Evolutionary conservation across 1,284 basidiomycete species (phyloP).

Genomic region (Malassezia obtusa): DNA sequence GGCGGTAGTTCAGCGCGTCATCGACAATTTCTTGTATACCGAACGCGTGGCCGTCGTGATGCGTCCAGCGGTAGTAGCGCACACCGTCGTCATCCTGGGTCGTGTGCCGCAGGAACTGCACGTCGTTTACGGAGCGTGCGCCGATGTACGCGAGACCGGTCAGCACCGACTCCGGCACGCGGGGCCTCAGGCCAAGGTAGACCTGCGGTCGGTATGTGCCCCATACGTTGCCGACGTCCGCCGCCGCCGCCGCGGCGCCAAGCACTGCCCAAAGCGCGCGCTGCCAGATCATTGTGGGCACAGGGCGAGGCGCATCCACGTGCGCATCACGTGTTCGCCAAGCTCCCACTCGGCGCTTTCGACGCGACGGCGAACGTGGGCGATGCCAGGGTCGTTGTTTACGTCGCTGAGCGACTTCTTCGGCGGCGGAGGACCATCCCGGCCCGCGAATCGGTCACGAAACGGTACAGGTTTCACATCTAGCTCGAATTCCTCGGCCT

Average conservation of each 20-base stretch:
- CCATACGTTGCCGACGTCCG: constrained; percentile 56
- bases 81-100: constrained; percentile 78
- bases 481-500: not conserved
- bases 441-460: not conserved
- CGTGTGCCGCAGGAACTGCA: constrained; percentile 59
- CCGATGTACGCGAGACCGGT: constrained; percentile 72
- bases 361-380: not conserved
- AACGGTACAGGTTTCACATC: no score
- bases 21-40: constrained; percentile 77
- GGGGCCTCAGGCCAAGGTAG: constrained; percentile 80
- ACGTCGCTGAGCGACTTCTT: constrained; percentile 1
- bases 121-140: constrained; percentile 40
- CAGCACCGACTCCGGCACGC: constrained; percentile 73
- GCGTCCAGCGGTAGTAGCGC: constrained; percentile 71
- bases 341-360: not conserved
- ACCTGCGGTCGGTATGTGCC: constrained; percentile 80
- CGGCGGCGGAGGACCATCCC: not conserved
- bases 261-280: not conserved
- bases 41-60: constrained; percentile 73
- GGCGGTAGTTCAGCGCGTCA: constrained; percentile 66
- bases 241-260: constrained; percentile 13
- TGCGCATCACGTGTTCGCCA: not conserved
- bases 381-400: not conserved
- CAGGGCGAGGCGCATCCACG: not conserved
- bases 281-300: not conserved